Percentiles rank a stretch among this genome's conserved stretches.
These are phyloP conservation scores for Aspergillus ochraceoroseus DNA, from an alignment of 2,329 filamentous ascomycete genomes.

Conservation along the genomic window DNA sequence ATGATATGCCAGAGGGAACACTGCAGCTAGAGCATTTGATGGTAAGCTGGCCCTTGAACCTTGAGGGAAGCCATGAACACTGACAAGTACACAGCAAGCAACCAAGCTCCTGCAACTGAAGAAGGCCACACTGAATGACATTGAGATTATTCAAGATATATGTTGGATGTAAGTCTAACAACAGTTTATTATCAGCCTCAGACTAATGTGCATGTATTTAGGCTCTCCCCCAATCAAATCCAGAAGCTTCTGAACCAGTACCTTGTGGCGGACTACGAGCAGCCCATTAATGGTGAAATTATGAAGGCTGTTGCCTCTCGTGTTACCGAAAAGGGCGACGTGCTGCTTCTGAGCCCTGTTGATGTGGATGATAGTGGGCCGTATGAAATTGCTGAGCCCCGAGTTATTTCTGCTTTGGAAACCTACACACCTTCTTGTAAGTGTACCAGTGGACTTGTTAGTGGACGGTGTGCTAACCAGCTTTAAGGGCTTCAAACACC, in stretches of 20 bases:
- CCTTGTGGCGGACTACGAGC: constrained; percentile 96
- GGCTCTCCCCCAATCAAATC: constrained; percentile 96
- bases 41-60: constrained; percentile 50
- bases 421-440: constrained; percentile 97
- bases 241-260: constrained; percentile 99
- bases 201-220: constrained; percentile 35
- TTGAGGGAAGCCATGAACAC: constrained; percentile 1
- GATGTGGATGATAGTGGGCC: constrained; percentile 99
- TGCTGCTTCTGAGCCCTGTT: constrained; percentile 84
- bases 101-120: constrained; percentile 97
- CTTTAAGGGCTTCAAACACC: constrained; percentile 85
- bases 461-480: constrained; percentile 20
- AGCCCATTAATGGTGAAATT: constrained; percentile 98
- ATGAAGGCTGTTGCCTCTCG: constrained; percentile 98
- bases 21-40: constrained; percentile 96
- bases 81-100: constrained; percentile 62
- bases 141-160: constrained; percentile 99
- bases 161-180: constrained; percentile 88
- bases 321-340: constrained; percentile 97
- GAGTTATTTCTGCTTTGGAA: constrained; percentile 91
- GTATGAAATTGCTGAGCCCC: constrained; percentile 95
- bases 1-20: constrained; percentile 98
- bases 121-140: constrained; percentile 98
- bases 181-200: neutral
- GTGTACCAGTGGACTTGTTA: constrained; percentile 34